Conservation (phyloP, 2,329 filamentous ascomycete genomes). For the Pyrenochaeta sp. region DNA sequence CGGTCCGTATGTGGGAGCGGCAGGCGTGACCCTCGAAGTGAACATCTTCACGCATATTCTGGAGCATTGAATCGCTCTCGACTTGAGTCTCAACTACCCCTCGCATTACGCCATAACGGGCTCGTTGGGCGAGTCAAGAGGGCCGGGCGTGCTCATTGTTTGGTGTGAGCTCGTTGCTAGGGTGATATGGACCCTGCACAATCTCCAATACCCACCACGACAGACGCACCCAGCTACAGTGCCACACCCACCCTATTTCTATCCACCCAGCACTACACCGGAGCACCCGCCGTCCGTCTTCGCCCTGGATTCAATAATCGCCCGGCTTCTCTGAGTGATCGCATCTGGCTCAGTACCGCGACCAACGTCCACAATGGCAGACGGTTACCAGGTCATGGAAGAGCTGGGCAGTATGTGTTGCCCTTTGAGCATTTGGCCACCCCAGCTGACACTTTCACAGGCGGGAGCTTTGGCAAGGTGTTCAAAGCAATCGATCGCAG, state of each 20-base stretch:
- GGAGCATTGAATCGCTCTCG: slow-evolving; percentile 3
- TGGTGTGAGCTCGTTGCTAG: slow-evolving; percentile 32
- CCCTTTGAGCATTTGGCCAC: neutral
- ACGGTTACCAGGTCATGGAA: slow-evolving; percentile 92
- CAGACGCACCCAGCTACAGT: slow-evolving; percentile 14
- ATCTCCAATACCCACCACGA: slow-evolving; percentile 26
- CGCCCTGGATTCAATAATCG: slow-evolving; percentile 30
- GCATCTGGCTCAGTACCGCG: slow-evolving; percentile 26
- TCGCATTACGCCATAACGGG: slow-evolving; percentile 10
- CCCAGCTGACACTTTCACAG: slow-evolving; percentile 56
- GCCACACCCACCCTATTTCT: slow-evolving; percentile 40
- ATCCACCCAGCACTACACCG: slow-evolving; percentile 26
- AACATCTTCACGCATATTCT: neutral
- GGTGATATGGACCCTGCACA: slow-evolving; percentile 32
- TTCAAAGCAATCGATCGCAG: slow-evolving; percentile 94
- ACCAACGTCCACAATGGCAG: slow-evolving; percentile 67
- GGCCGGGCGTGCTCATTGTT: slow-evolving; percentile 41
- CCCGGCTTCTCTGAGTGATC: slow-evolving; percentile 22
- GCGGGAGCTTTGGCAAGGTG: slow-evolving; percentile 94
- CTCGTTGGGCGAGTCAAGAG: slow-evolving; percentile 15
- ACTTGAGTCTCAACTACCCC: neutral
- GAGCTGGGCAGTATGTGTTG: slow-evolving; percentile 83
- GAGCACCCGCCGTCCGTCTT: slow-evolving; percentile 34
- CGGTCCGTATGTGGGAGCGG: neutral
- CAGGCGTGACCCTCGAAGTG: neutral